Evolutionary conservation across 495 filamentous ascomycete genomes (phyloP), one percentile per base, ranked within the genome.

Genomic region (Penicillium nucicola): DNA sequence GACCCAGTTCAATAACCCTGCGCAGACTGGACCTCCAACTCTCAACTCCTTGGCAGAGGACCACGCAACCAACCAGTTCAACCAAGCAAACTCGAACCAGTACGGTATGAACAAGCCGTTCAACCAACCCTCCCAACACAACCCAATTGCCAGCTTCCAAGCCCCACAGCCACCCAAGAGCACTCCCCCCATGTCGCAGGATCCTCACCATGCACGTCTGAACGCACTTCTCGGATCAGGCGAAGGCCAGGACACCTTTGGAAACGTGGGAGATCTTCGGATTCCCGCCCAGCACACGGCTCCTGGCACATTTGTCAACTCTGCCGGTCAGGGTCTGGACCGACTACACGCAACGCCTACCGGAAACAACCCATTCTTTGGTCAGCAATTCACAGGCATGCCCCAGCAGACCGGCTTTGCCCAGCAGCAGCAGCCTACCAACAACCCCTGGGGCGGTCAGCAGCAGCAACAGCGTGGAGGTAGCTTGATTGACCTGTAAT

Each of bases 261-360:
- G 93, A 44, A 99, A 99, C 62, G 87, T 87, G 33, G 93, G 93
- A 46, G 85, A 97, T 45, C 77, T 96, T 25, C 90, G 93, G 67
- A 95, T 99, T 56, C 95, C 93, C 2, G 84, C 93, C 30, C 93
- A 99, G 67, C 93, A 99, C 69, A 99, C 93, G 0, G 91, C 93
- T 1, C 95, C 95, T 3, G 93, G 93, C 23, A 95, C 88, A 2
- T 99, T 97, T 61, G 87, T 99, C 70, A 99, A 97, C 71, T 92
- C 87, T 53, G 89, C 93, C 4, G 92, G 92, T 45, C 79, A 85
- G 36, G 88, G 88, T 18, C 65, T 88, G 45, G 81, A 84, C 46
- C 80, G 79, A 49, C 62, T 87, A 32, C 78, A 88, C 34, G 84
- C 83, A 8, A 72, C 78, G n/a, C 87, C 88, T 25, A 92, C 90